Conservation (phyloP, 2,329 filamentous ascomycete species). For the Paracamarosporium sp. region DNA sequence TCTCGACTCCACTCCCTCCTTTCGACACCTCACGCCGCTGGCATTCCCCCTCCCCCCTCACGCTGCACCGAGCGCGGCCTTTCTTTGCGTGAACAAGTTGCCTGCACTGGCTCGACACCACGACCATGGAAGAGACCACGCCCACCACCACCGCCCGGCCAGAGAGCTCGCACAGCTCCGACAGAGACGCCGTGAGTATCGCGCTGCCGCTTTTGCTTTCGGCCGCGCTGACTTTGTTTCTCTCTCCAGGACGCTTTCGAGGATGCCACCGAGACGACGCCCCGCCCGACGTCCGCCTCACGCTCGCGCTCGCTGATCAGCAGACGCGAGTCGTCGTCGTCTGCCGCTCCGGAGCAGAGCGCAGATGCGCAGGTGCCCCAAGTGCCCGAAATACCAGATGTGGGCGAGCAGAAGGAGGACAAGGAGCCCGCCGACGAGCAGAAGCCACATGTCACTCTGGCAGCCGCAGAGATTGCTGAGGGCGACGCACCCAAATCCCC, state of each 20-base stretch:
- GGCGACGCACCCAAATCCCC: conserved; percentile 55
- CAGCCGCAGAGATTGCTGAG: conserved; percentile 40
- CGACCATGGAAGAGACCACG: conserved; percentile 30
- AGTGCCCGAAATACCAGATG: conserved; percentile 25
- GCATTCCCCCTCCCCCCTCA: neutral
- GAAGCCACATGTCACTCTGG: conserved; percentile 49
- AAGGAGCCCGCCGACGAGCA: conserved; percentile 23
- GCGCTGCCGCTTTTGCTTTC: neutral
- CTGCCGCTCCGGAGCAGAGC: conserved; percentile 32
- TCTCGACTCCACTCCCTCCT: conserved; percentile 8
- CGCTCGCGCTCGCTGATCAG: conserved; percentile 62
- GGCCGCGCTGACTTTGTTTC: conserved; percentile 13
- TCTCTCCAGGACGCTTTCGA: conserved; percentile 76
- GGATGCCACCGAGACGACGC: conserved; percentile 72
- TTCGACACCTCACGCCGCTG: neutral
- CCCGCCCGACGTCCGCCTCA: conserved; percentile 46
- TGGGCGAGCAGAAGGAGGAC: conserved; percentile 9
- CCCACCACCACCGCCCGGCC: conserved; percentile 24
- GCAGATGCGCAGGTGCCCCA: conserved; percentile 23
- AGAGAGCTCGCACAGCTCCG: conserved; percentile 41
- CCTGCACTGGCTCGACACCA: neutral
- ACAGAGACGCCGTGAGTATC: conserved; percentile 34
- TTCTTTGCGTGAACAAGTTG: neutral
- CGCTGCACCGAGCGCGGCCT: conserved; percentile 24
- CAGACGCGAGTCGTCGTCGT: conserved; percentile 40